phyloP scores from a whole-genome alignment of 805 yeast species.

The Scheffersomyces coipomensis region DNA sequence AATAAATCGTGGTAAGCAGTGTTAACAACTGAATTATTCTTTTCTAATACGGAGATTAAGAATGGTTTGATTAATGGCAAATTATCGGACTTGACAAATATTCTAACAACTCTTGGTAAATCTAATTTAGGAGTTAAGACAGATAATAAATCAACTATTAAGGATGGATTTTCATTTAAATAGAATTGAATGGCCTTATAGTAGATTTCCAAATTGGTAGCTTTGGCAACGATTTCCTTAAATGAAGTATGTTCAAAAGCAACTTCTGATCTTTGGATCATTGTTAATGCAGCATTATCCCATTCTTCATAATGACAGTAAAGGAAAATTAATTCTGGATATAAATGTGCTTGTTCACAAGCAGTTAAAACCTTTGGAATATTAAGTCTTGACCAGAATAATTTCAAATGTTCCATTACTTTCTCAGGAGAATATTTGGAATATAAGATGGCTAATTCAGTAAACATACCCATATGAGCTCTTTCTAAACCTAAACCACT shows the following conservation, averaged over 20 bases:
- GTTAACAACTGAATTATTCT: constrained; percentile 88
- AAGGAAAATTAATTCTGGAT: constrained; percentile 94
- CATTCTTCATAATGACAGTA: constrained; percentile 98
- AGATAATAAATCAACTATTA: constrained; percentile 80
- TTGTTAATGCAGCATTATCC: constrained; percentile 96
- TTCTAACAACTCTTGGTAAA: constrained; percentile 89
- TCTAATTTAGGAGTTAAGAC: constrained; percentile 88
- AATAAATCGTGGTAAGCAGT: constrained; percentile 92
- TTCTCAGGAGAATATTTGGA: constrained; percentile 86
- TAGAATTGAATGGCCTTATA: constrained; percentile 97
- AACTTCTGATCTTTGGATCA: constrained; percentile 92
- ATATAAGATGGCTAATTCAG: constrained; percentile 89
- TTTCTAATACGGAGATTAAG: constrained; percentile 84
- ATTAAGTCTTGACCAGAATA: constrained; percentile 97
- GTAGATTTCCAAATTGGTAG: constrained; percentile 92
- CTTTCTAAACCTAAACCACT: constrained; percentile 95
- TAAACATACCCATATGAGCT: constrained; percentile 99
- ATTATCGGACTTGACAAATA: constrained; percentile 93
- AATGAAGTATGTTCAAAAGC: constrained; percentile 92
- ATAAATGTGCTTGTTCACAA: constrained; percentile 88
- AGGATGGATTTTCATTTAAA: constrained; percentile 86
- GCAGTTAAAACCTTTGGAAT: constrained; percentile 96
- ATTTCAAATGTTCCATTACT: constrained; percentile 93
- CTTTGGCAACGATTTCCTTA: constrained; percentile 93
- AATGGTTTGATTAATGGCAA: constrained; percentile 95